Evolutionary conservation across 805 yeast species (phyloP).

Genomic region (Lachancea dasiensis): DNA sequence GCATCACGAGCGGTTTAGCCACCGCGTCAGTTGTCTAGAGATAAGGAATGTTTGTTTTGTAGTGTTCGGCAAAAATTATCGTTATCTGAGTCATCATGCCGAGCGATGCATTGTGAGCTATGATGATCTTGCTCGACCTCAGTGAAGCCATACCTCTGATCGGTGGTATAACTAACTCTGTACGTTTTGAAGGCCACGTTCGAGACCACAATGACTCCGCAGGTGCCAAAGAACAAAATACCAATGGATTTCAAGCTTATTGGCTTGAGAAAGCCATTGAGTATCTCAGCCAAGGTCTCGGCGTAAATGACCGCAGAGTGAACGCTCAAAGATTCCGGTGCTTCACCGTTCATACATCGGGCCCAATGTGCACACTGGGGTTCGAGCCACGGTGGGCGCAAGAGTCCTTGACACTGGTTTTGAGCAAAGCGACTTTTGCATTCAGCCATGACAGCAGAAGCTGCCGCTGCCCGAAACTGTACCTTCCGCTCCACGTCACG

Average conservation of each 20-base stretch:
- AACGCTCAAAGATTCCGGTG: constrained; percentile 50
- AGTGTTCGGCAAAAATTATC: no score
- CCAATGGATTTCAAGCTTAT: constrained; percentile 64
- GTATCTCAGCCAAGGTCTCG: constrained; percentile 74
- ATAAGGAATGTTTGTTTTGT: no score
- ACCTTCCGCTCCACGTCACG: constrained; percentile 69
- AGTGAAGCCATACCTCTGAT: no score
- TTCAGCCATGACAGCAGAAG: constrained; percentile 51
- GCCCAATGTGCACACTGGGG: constrained; percentile 66
- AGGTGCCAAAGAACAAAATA: constrained; percentile 39
- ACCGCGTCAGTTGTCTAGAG: no score
- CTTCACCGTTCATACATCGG: constrained; percentile 57
- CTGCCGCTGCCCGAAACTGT: constrained; percentile 51
- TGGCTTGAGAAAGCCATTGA: constrained; percentile 68
- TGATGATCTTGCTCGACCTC: no score
- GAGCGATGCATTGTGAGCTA: no score
- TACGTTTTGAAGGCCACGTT: constrained; percentile 45
- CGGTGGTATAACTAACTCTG: constrained; percentile 24
- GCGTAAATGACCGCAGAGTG: constrained; percentile 48
- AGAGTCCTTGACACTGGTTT: constrained; percentile 63
- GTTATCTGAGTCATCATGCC: no score
- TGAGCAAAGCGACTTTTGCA: constrained; percentile 66
- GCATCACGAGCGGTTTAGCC: no score
- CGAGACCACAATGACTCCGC: constrained; percentile 48
- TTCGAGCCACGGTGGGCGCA: constrained; percentile 71